Conservation (phyloP, 805 yeast species). For the Yarrowia divulgata region DNA sequence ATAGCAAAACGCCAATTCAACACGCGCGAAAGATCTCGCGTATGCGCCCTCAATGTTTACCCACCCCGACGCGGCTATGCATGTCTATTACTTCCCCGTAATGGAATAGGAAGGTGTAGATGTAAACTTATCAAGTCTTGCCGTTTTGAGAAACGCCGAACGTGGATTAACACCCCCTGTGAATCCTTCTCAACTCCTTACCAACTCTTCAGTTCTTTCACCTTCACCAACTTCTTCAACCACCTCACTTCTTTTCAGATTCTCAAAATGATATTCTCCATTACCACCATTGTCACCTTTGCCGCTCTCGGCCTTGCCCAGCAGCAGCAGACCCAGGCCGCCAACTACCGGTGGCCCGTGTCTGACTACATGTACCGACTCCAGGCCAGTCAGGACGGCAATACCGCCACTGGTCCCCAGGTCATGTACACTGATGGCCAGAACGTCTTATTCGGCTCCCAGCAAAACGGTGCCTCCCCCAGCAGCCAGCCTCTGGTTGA, state of each 20-base stretch:
- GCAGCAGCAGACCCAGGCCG: background rate
- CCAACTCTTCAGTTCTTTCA: conserved; percentile 29
- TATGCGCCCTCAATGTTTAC: background rate
- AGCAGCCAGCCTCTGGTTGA: conserved; percentile 10
- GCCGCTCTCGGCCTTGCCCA: conserved; percentile 32
- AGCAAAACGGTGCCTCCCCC: conserved; percentile 13
- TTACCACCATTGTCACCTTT: conserved; percentile 16
- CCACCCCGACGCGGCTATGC: background rate
- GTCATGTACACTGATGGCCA: conserved; percentile 26
- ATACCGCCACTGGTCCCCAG: background rate
- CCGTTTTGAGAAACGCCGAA: background rate
- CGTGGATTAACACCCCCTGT: background rate
- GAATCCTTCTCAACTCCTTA: background rate
- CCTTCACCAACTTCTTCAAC: conserved; percentile 1
- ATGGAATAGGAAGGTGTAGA: conserved; percentile 14
- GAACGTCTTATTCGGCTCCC: conserved; percentile 16
- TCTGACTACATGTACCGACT: conserved; percentile 29
- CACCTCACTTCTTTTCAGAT: conserved; percentile 14
- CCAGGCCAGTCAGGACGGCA: conserved; percentile 11
- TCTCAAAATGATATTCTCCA: conserved; percentile 26
- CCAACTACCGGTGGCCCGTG: conserved; percentile 25
- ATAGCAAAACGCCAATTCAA: background rate
- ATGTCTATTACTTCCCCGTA: conserved; percentile 20
- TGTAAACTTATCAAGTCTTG: background rate
- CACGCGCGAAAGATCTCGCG: background rate